Evolutionary conservation across 148 eudicot species (phyloP), one percentile per base, ranked within the genome.

Genomic region (Vaccinium darrowii): DNA sequence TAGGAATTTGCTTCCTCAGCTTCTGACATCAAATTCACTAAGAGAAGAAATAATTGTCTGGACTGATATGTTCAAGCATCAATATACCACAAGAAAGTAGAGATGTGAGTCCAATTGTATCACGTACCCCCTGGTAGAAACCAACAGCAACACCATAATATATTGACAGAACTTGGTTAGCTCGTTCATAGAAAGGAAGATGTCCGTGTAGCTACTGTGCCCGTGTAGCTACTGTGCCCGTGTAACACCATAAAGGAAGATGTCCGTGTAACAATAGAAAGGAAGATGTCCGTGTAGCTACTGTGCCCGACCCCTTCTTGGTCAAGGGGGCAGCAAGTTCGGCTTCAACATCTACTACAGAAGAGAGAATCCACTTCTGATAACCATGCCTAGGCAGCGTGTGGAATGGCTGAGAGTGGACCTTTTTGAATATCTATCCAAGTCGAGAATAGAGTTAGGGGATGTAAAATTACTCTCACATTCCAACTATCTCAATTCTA

Each of bases 111-210:
- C 4, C 54, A 69, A 33, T 53, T 23, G 80, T 80, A 73, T 79
- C 81, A 87, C 94, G 63, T 93, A 96, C 99, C 90, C 99, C 99
- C 88, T 93, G 98, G 88, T 92, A 96, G 84, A 96, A 96, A 58
- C 99, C 99, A 88, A 93, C 88, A 67, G 98, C 95, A 87, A 74
- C 86, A 77, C 99, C 99, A 87, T 30, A 89, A 88, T 96, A 89
- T 52, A 74, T 91, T 8, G 81, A 72, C 84, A 85, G 49, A 51
- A 91, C 81, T 91, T 92, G 97, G 90, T 90, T 93, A n/a, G 90
- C 91, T 79, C 99, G 91, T 88, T 96, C 99, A 81, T 91, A 96
- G 57, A 96, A 88, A 77, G 99, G 99, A 90, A 96, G 98, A 89
- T 96, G n/a, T n/a, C n/a, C n/a, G n/a, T n/a, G n/a, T n/a, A n/a